Base-by-base conservation (phyloP, 441 rosid species). In the Eutrema salsugineum region DNA sequence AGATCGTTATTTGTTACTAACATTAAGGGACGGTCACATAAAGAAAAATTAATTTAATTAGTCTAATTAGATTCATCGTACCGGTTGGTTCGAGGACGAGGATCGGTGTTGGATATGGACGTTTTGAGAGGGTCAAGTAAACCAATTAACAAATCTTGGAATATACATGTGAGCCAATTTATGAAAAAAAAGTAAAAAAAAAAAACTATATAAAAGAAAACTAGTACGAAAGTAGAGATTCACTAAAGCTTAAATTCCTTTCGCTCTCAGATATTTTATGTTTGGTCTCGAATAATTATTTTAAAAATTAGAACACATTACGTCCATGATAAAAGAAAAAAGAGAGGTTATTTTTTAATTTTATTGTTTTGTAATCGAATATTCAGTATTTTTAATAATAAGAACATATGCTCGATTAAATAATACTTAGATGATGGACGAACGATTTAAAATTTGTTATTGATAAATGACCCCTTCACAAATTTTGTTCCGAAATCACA, bases 51-150 rank as follows among this genome's bases (percentile, higher is more conserved):
- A 47, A 14, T 17, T 6, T 49, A 28, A 2, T 19, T 40, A 51
- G 46, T 40, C 36, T 71, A 71, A 15, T 20, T 62, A 71, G 63
- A 51, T 62, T 63, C 70, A 62, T 63, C 70, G 69, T 42, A 62
- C 75, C 33, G 9, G 33, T 60, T 70, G 75, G 36, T 64, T 64
- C 42, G 20, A 58, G 58, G 38, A 56, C 35, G 22, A 42, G 11
- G 50, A 60, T 49, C 42, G 60, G 51, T 60, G 49, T 70, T 70
- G 67, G 67, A 58, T 47, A 49, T 58, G 38, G 39, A 59, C 48
- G 7, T 4, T 58, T 47, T 19, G 38, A 63, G 44, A 36, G 27
- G 11, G 63, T 38, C 63, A 58, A 35, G 19, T 57, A 17, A 15
- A 1, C 43, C 28, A 39, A 36, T 15, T 46, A 63, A 15, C 32